Percentiles rank a stretch among this genome's conserved stretches.
Evolutionary conservation across 768 basidiomycete genomes (phyloP).

Genomic region (Pleurotus cornucopiae): DNA sequence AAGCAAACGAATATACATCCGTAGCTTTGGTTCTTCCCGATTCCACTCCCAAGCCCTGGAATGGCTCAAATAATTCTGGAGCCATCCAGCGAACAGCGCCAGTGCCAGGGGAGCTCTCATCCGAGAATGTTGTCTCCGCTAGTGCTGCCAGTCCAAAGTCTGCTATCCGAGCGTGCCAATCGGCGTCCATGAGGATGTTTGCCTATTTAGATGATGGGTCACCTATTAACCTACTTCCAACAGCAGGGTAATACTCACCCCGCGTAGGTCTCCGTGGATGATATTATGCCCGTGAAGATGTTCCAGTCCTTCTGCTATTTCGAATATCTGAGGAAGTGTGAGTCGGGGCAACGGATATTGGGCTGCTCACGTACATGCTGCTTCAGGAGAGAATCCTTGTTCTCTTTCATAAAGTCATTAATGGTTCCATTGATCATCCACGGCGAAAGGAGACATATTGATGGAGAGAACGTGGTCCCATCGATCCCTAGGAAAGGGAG

Average conservation of each 20-base stretch:
- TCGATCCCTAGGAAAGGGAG: conserved; percentile 1
- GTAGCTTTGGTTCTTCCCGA: background rate
- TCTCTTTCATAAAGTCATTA: conserved; percentile 14
- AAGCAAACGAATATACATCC: conserved; percentile 7
- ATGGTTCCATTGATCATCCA: conserved; percentile 24
- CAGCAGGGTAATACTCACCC: background rate
- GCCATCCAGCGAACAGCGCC: conserved; percentile 7
- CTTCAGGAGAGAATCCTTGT: background rate
- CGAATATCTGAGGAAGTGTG: conserved; percentile 6
- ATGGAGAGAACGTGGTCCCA: conserved; percentile 9
- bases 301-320: conserved; percentile 24
- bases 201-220: background rate
- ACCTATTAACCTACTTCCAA: background rate
- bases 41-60: background rate
- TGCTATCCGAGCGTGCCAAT: background rate
- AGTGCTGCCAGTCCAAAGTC: background rate
- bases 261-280: background rate
- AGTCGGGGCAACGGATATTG: background rate
- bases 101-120: background rate
- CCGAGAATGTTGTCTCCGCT: background rate
- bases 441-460: conserved; percentile 19
- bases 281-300: conserved; percentile 17
- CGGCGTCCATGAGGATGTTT: background rate
- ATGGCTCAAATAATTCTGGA: background rate
- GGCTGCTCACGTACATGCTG: background rate